phyloP scores from a whole-genome alignment of 2,329 filamentous ascomycete species.

The Lecanicillium sp. region DNA sequence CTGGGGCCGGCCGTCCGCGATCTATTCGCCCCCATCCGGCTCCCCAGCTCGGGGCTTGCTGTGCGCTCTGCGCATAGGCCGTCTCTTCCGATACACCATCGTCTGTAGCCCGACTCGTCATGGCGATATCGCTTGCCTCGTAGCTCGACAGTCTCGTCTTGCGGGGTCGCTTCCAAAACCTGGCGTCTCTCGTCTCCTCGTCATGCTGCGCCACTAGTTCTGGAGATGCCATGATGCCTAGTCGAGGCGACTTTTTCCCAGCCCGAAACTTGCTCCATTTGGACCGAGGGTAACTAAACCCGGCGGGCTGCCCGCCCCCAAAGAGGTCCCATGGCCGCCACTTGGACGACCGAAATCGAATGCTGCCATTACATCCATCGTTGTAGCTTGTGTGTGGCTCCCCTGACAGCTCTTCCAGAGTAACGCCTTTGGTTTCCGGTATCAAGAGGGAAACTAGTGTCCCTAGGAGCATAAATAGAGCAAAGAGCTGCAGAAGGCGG shows the following conservation, averaged over 20 bases:
- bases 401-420: conserved; percentile 62
- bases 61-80: neutral
- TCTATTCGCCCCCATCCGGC: conserved; percentile 25
- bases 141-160: no score
- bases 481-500: conserved; percentile 70
- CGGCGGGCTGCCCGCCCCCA: conserved; percentile 41
- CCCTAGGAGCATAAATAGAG: conserved; percentile 72
- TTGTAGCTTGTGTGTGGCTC: conserved; percentile 56
- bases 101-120: conserved; percentile 3
- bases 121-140: conserved; percentile 1
- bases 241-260: conserved; percentile 20
- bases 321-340: conserved; percentile 38
- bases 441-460: conserved; percentile 63
- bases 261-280: conserved; percentile 16
- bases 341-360: conserved; percentile 25
- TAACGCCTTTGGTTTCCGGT: conserved; percentile 68
- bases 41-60: conserved; percentile 18
- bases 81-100: conserved; percentile 6
- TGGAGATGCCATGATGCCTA: conserved; percentile 37
- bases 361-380: conserved; percentile 42
- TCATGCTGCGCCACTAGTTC: conserved; percentile 18
- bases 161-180: no score
- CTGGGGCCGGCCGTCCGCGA: conserved; percentile 14
- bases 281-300: conserved; percentile 38
- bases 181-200: conserved; percentile 1